Evolutionary conservation across 2,329 filamentous ascomycete genomes (phyloP).

Genomic region (Hortaea werneckii): DNA sequence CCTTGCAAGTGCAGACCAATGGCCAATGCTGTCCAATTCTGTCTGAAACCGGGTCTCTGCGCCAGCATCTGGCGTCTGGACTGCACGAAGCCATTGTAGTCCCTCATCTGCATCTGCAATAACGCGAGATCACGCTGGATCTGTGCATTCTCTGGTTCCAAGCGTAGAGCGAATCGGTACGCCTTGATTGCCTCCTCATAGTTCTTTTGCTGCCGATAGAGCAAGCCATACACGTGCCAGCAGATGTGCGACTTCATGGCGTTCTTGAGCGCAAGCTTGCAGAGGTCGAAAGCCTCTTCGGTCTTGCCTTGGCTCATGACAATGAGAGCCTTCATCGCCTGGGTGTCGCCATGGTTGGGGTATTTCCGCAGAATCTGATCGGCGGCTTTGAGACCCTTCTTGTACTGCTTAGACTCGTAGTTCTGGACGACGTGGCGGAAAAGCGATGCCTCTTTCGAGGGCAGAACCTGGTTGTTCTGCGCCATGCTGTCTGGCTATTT

Average conservation of each 20-base stretch:
- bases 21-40: slow-evolving; percentile 96
- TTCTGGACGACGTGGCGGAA: slow-evolving; percentile 90
- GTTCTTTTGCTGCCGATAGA: slow-evolving; percentile 91
- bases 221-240: slow-evolving; percentile 96
- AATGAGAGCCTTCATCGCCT: slow-evolving; percentile 98
- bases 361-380: slow-evolving; percentile 94
- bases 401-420: slow-evolving; percentile 98
- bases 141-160: slow-evolving; percentile 89
- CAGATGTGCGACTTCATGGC: slow-evolving; percentile 99
- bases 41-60: slow-evolving; percentile 66
- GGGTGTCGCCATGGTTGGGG: slow-evolving; percentile 92
- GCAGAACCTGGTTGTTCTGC: slow-evolving; percentile 34
- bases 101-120: slow-evolving; percentile 91
- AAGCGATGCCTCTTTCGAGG: slow-evolving; percentile 83
- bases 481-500: slow-evolving; percentile 3
- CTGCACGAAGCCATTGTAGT: slow-evolving; percentile 86
- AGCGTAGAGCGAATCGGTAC: slow-evolving; percentile 86
- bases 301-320: slow-evolving; percentile 86
- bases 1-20: slow-evolving; percentile 88
- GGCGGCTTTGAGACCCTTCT: slow-evolving; percentile 85
- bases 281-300: slow-evolving; percentile 87
- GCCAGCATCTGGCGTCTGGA: slow-evolving; percentile 83
- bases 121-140: slow-evolving; percentile 90
- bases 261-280: slow-evolving; percentile 82
- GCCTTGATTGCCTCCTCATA: slow-evolving; percentile 99